These are phyloP conservation scores for Tetrahymena elliotti DNA, from an alignment of 73 alveolate genomes.

Conservation along the genomic window DNA sequence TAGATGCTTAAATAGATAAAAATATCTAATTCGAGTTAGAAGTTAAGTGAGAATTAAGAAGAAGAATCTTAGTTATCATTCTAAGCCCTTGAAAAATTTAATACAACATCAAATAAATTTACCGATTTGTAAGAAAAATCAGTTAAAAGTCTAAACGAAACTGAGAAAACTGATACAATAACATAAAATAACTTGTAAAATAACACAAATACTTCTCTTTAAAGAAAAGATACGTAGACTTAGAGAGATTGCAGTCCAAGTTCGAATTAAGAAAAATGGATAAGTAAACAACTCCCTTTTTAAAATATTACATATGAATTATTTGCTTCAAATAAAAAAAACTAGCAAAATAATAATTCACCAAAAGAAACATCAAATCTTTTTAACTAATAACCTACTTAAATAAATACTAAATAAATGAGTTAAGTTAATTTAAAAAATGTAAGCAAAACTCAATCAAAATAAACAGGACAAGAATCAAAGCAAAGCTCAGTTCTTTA, in stretches of 20 bases:
- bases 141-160: background rate
- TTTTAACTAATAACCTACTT: background rate
- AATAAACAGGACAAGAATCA: background rate
- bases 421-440: background rate
- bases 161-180: background rate
- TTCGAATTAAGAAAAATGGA: background rate
- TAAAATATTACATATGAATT: background rate
- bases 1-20: background rate
- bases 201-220: background rate
- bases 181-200: background rate
- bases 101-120: too few species aligned
- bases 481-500: background rate
- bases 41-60: background rate
- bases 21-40: background rate
- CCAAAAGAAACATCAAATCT: background rate
- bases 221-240: background rate
- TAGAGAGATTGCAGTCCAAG: background rate
- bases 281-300: background rate
- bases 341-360: background rate
- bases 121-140: background rate
- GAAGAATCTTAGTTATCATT: background rate
- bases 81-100: background rate
- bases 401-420: too few species aligned
- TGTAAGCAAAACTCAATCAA: too few species aligned
- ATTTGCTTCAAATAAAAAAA: background rate